A percentile compares a stretch with the other conserved stretches of the same genome.
phyloP scores from a whole-genome alignment of 2,329 filamentous ascomycete species.

The Seiridium unicorne region DNA sequence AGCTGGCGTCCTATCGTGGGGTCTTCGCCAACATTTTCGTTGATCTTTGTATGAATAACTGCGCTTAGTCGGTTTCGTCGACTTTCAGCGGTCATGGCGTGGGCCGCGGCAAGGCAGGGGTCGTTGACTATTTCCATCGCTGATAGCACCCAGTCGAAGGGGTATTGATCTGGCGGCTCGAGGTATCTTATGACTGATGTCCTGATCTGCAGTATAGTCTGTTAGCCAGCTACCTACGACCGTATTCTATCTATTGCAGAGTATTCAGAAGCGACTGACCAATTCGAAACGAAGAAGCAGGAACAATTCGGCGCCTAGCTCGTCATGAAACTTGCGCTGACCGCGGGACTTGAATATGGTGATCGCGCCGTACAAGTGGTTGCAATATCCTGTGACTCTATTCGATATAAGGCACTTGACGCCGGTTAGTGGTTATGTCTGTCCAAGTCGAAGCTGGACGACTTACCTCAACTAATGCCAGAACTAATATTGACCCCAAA shows the following conservation, averaged over 20 bases:
- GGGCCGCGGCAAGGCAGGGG: neutral
- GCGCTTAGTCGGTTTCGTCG: neutral
- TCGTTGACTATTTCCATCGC: neutral
- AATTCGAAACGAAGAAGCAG: neutral
- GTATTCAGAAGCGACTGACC: neutral
- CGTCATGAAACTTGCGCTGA: neutral
- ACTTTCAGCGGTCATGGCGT: neutral
- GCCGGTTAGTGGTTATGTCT: neutral
- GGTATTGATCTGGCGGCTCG: constrained; percentile 1
- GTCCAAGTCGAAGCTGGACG: neutral
- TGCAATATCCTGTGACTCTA: neutral
- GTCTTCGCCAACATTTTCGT: neutral
- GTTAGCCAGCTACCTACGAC: neutral
- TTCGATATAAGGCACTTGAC: neutral
- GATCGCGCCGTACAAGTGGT: neutral
- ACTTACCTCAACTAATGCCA: constrained; percentile 1
- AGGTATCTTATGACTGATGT: neutral
- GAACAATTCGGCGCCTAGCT: neutral
- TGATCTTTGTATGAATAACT: neutral
- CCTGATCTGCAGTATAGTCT: neutral
- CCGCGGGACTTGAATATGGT: neutral
- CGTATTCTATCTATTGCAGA: neutral
- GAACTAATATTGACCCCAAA: neutral
- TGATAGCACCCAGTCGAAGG: neutral
- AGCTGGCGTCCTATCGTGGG: neutral